Evolutionary conservation across 2,329 filamentous ascomycete species (phyloP).

Genomic region (Aspergillus terreus): DNA sequence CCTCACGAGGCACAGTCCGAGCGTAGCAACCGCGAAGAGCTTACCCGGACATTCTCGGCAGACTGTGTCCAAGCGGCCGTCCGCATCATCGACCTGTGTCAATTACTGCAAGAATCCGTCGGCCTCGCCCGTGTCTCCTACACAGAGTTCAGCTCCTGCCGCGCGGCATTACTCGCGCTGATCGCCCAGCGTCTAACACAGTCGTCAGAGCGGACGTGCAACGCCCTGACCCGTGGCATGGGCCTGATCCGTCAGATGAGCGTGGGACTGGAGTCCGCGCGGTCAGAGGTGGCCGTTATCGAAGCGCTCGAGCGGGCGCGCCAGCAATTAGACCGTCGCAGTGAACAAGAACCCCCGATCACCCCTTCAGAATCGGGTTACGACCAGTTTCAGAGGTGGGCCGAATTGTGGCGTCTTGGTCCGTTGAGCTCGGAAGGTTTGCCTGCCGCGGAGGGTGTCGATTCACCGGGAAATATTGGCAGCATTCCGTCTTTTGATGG

Average conservation of each 20-base stretch:
- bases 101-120: conserved; percentile 47
- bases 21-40: not conserved
- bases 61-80: conserved; percentile 48
- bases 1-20: not conserved
- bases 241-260: conserved; percentile 46
- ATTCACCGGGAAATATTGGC: conserved; percentile 3
- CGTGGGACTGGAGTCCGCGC: conserved; percentile 44
- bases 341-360: conserved; percentile 12
- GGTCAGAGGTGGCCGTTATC: conserved; percentile 45
- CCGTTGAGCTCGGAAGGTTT: not conserved
- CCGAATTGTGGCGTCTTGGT: conserved; percentile 36
- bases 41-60: conserved; percentile 29
- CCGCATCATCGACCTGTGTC: conserved; percentile 46
- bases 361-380: conserved; percentile 38
- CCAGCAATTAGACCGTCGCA: conserved; percentile 35
- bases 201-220: conserved; percentile 28
- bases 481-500: conserved; percentile 13
- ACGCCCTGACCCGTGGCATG: conserved; percentile 41
- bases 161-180: conserved; percentile 51
- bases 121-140: conserved; percentile 55
- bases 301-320: conserved; percentile 46
- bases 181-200: conserved; percentile 28
- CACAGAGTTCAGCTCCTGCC: conserved; percentile 55
- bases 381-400: conserved; percentile 44
- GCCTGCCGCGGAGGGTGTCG: not conserved